Conservation (phyloP, 192 early-diverging fungal species). For the Coemansia asiatica region DNA sequence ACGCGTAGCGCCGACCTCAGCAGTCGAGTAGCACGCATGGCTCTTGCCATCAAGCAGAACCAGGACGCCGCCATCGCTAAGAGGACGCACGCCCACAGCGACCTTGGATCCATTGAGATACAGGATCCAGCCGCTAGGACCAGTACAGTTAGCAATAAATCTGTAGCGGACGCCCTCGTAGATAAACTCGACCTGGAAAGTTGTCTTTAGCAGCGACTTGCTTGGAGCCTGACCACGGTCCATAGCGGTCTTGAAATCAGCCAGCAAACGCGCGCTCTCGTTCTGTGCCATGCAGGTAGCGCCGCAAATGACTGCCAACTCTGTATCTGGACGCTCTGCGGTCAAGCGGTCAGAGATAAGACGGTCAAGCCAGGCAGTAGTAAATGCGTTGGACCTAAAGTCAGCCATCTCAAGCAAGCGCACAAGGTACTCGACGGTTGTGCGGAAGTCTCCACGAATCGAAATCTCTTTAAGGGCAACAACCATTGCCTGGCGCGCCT, state of each 20-base stretch:
- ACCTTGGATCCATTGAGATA: conserved; percentile 80
- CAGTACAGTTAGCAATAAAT: conserved; percentile 78
- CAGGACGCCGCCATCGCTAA: conserved; percentile 91
- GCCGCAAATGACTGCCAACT: conserved; percentile 89
- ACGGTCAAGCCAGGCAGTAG: conserved; percentile 94
- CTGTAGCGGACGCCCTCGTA: conserved; percentile 89
- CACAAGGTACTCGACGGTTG: conserved; percentile 96
- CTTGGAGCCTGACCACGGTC: conserved; percentile 92
- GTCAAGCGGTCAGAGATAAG: conserved; percentile 87
- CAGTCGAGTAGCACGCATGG: conserved; percentile 87
- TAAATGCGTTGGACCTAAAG: conserved; percentile 87
- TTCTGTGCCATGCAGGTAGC: conserved; percentile 84
- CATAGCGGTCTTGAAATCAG: conserved; percentile 77
- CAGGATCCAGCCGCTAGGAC: conserved; percentile 77
- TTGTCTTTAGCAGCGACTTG: conserved; percentile 70
- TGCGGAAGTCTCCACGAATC: conserved; percentile 97
- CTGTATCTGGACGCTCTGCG: conserved; percentile 86
- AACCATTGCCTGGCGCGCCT: conserved; percentile 93
- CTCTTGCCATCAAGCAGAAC: conserved; percentile 88
- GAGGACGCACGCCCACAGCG: conserved; percentile 77
- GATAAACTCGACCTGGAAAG: conserved; percentile 86
- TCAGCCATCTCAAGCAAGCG: conserved; percentile 87
- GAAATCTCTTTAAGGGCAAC: conserved; percentile 97
- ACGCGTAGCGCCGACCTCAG: conserved; percentile 85
- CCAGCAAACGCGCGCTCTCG: conserved; percentile 61